Base-by-base conservation (phyloP, 768 basidiomycete species). In the Tulasnella sp. region DNA sequence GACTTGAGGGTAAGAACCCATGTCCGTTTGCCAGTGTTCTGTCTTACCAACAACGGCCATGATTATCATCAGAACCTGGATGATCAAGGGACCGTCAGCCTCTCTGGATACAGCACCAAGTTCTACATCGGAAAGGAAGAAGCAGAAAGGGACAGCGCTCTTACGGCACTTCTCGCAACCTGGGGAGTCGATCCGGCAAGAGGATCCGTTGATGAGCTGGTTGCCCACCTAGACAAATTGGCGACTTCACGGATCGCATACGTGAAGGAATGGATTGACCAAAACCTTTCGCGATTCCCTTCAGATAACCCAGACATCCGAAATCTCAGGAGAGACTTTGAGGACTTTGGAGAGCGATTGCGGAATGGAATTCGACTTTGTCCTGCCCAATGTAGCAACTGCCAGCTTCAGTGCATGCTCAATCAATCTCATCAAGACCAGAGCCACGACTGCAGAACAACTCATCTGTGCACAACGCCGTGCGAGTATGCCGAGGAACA, bases 1-100 rank as follows among this genome's bases (percentile, higher is more conserved):
- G 83, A 81, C 1, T 77, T 88, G 34, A 87, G 85, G 81, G 88
- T 86, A 22, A 67, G 68, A n/a, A n/a, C n/a, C n/a, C n/a, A n/a
- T n/a, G n/a, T n/a, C n/a, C n/a, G n/a, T n/a, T n/a, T n/a, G n/a
- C n/a, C n/a, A n/a, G n/a, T n/a, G n/a, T n/a, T n/a, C n/a, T n/a
- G n/a, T n/a, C n/a, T n/a, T n/a, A n/a, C n/a, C n/a, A n/a, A n/a
- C n/a, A n/a, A n/a, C n/a, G n/a, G n/a, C n/a, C n/a, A n/a, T n/a
- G n/a, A n/a, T 26, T 17, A 14, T 34, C 39, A 12, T 0, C 68
- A 87, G 87, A 86, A 87, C 75, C 76, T 87, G 64, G 87, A 88
- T 72, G 85, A 83, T 7, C 84, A 86, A 71, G 63, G 76, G 5
- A 73, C 78, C 1, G 79, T 88, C 19, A 79, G 81, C 0, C 66